Evolutionary conservation across 495 filamentous ascomycete species (phyloP).

Genomic region (Aspergillus avenaceus): DNA sequence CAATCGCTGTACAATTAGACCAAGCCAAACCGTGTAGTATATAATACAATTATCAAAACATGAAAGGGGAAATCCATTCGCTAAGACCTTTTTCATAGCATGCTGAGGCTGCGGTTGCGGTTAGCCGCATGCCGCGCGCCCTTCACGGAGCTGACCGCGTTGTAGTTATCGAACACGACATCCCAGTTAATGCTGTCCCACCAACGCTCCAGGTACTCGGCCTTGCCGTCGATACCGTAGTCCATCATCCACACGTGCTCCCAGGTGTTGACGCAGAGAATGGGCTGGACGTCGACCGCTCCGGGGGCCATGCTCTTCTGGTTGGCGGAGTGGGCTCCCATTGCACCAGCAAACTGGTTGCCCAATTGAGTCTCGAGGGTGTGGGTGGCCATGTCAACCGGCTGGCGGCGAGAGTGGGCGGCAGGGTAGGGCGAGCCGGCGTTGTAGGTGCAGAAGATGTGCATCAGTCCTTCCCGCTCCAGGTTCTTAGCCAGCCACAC

Average conservation of each 20-base stretch:
- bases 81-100: slow-evolving; percentile 23
- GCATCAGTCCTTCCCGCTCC: slow-evolving; percentile 49
- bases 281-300: slow-evolving; percentile 64
- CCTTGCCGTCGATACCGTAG: slow-evolving; percentile 78
- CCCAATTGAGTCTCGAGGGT: slow-evolving; percentile 32
- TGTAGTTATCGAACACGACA: slow-evolving; percentile 54
- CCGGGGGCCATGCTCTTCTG: slow-evolving; percentile 56
- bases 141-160: slow-evolving; percentile 27
- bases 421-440: slow-evolving; percentile 84
- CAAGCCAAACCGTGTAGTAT: slow-evolving; percentile 17
- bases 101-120: slow-evolving; percentile 26
- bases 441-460: slow-evolving; percentile 84
- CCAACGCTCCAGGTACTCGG: slow-evolving; percentile 70
- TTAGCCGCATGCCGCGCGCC: slow-evolving; percentile 13
- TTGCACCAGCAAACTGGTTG: slow-evolving; percentile 44
- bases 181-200: slow-evolving; percentile 87
- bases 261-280: slow-evolving; percentile 94
- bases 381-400: slow-evolving; percentile 74
- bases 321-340: slow-evolving; percentile 44
- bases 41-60: slow-evolving; percentile 27
- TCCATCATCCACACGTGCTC: slow-evolving; percentile 89
- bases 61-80: slow-evolving; percentile 3
- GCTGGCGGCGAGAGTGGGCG: slow-evolving; percentile 77
- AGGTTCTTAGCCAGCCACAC: slow-evolving; percentile 80
- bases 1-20: slow-evolving; percentile 21